Evolutionary conservation across 306 rosid species (phyloP), one percentile per base, ranked within the genome.

Genomic region (Fragaria nilgerrensis): DNA sequence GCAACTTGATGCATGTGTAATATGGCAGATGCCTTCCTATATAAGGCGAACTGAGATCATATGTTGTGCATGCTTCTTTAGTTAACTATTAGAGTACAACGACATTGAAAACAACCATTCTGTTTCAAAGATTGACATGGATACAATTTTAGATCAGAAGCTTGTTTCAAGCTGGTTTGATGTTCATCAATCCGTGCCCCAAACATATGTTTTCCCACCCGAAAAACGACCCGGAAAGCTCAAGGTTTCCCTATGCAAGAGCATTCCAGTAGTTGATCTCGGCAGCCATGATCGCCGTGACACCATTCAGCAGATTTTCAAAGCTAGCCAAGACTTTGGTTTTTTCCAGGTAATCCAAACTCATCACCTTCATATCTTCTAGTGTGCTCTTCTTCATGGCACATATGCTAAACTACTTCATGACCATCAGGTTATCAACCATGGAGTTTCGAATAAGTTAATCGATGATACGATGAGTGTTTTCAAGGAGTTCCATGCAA

Each of bases 191-290:
- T 73, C 80, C 4, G 74, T 83, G 12, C 87, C 87, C 4, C 69
- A 77, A 59, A 77, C 76, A 7, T 84, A 77, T 65, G 76, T 84
- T 4, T 69, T 67, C 44, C 87, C 87, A 6, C 80, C 61, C 13
- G 84, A 63, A 25, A 80, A 80, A 72, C 39, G 87, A 14, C 87
- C 87, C 0, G 87, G 84, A 2, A 63, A 80, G 48, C 47, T 72
- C 9, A 20, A n/a, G 44, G 76, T 76, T 55, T 78, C 82, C 8
- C 5, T 47, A 2, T 70, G 36, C 59, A 73, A 77, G 13, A 32
- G 76, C 10, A 84, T 84, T 53, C 94, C 97, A 5, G 89, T 88
- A 22, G 32, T 91, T 20, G 90, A 91, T 84, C 87, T 91, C 4
- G 80, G 68, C 0, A 59, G 2, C 5, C 66, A 63, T 47, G 88